Evolutionary conservation across 345 rosid species (phyloP).

Genomic region (Trapa bicornis): DNA sequence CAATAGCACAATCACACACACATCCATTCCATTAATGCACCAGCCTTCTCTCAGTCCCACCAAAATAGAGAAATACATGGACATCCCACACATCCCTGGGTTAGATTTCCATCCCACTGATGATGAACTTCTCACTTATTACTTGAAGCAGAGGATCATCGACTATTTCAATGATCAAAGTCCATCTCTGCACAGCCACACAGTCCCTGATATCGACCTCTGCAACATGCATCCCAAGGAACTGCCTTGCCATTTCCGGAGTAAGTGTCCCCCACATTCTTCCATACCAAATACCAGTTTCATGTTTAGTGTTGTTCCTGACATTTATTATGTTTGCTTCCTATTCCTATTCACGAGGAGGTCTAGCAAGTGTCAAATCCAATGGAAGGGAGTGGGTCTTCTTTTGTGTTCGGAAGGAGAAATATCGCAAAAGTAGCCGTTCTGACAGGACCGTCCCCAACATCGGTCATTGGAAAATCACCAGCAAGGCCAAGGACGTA

Average conservation of each 20-base stretch:
- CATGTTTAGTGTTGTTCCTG: too few relatives aligned
- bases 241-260: slow-evolving; percentile 18
- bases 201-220: slow-evolving; percentile 26
- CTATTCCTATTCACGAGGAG: neutral
- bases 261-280: neutral
- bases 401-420: slow-evolving; percentile 18
- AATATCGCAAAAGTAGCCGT: slow-evolving; percentile 14
- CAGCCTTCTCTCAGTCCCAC: neutral
- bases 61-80: neutral
- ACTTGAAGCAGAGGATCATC: slow-evolving; percentile 21
- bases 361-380: slow-evolving; percentile 1
- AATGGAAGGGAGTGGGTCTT: slow-evolving; percentile 24
- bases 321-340: neutral
- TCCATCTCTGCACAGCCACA: neutral
- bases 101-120: slow-evolving; percentile 34
- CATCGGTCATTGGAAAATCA: slow-evolving; percentile 44
- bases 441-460: slow-evolving; percentile 13
- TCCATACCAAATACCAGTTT: neutral
- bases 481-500: slow-evolving; percentile 20
- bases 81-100: slow-evolving; percentile 10
- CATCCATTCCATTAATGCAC: too few relatives aligned
- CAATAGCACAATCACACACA: too few relatives aligned
- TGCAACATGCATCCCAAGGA: slow-evolving; percentile 37
- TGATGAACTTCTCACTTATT: slow-evolving; percentile 24
- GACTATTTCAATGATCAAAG: neutral